Base-by-base conservation (phyloP, 768 basidiomycete genomes). In the Zangia roseola region DNA sequence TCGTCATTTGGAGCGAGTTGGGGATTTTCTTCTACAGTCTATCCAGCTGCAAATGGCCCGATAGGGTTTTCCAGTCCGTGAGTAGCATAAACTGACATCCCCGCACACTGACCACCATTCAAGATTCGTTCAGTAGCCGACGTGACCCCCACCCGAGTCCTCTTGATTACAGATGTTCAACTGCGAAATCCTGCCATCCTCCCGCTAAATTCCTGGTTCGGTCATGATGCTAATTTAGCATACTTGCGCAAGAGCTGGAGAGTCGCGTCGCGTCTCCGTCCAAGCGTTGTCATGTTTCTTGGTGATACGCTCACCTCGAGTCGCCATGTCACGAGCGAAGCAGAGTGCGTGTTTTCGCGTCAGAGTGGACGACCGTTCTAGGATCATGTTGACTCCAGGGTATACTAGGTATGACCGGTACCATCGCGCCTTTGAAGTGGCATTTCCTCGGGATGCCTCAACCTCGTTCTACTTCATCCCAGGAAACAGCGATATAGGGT, bases 401-500 rank as follows among this genome's bases (percentile, higher is more conserved):
- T 50, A 36, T 53, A n/a, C n/a, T n/a, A 92, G 90, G 61, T 89
- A 88, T 63, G 68, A 77, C 31, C 59, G 67, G 19, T 88, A 88
- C 48, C 73, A 71, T 17, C 67, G 69, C 28, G 76, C 81, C 44
- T 91, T 91, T 71, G 76, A 80, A 57, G 69, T 71, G 5, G 81
- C 83, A 25, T 90, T 90, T 59, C 62, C 71, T 16, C 56, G 71
- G 2, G 64, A 76, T 17, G 47, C 69, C 13, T 67, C 69, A 4
- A 63, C 72, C 14, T 60, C 71, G 1, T 72, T 75, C 44, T 77
- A 82, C 68, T 82, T 80, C 58, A 72, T 90, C 35, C 83, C 87
- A 7, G 91, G 91, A n/a, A 93, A 93, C 56, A 85, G 84, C 55
- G 91, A 93, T 56, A 76, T 93, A 38, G 83, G 83, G 78, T 84